Conservation (phyloP, 495 filamentous ascomycete genomes). For the Aspergillus conjunctus region DNA sequence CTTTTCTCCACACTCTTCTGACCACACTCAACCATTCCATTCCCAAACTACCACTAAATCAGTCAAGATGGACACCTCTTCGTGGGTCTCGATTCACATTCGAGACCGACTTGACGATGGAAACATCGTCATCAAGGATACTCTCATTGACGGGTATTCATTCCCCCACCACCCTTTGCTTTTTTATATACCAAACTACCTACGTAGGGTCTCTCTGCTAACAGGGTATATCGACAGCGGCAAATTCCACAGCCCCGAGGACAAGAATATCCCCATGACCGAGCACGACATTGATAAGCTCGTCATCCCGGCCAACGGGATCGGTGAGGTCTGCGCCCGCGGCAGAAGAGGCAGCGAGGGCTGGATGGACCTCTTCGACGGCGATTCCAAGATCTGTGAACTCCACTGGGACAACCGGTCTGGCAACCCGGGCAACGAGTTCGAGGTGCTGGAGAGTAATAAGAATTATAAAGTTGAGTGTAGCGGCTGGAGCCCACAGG, state of each 20-base stretch:
- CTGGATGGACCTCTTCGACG: constrained; percentile 42
- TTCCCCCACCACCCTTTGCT: neutral
- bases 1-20: no score
- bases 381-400: constrained; percentile 43
- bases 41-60: no score
- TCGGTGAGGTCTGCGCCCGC: constrained; percentile 41
- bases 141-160: constrained; percentile 39
- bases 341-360: constrained; percentile 43
- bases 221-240: constrained; percentile 24
- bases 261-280: constrained; percentile 34
- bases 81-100: constrained; percentile 45
- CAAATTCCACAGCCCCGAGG: constrained; percentile 34
- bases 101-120: constrained; percentile 39
- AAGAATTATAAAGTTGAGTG: constrained; percentile 38
- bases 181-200: no score
- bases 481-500: constrained; percentile 41
- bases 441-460: constrained; percentile 36
- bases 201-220: constrained; percentile 15
- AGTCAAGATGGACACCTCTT: constrained; percentile 33
- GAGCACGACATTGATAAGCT: constrained; percentile 43
- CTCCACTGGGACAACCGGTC: constrained; percentile 45
- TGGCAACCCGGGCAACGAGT: constrained; percentile 29
- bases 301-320: constrained; percentile 33
- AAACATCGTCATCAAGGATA: constrained; percentile 35
- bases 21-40: no score